Percentiles rank a stretch among this genome's conserved stretches.
phyloP scores from a whole-genome alignment of 306 rosid species.

The Acacia crassicarpa region DNA sequence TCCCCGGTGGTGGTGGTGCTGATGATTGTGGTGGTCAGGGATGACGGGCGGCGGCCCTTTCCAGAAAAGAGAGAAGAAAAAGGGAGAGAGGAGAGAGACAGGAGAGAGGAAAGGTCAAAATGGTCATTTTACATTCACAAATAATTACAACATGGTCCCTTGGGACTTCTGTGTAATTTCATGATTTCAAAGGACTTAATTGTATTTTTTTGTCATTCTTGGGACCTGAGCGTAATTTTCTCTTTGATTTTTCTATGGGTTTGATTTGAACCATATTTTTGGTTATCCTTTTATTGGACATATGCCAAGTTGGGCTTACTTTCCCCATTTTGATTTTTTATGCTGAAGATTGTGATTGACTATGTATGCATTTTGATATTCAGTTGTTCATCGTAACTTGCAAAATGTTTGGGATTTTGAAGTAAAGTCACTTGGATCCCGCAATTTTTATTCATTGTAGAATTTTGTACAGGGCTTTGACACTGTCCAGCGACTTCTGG shows the following conservation, averaged over 20 bases:
- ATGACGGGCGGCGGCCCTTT: too few relatives aligned
- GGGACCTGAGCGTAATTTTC: too few relatives aligned
- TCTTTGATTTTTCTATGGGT: not conserved
- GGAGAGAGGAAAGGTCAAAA: too few relatives aligned
- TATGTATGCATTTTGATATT: conserved; percentile 8
- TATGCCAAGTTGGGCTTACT: conserved; percentile 5
- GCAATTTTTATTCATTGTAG: conserved; percentile 80
- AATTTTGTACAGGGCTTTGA: conserved; percentile 82
- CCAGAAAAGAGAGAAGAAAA: too few relatives aligned
- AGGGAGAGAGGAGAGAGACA: too few relatives aligned
- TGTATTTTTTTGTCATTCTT: too few relatives aligned
- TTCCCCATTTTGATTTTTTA: not conserved
- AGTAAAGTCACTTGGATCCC: conserved; percentile 67
- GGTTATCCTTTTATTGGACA: not conserved
- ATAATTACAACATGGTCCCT: too few relatives aligned
- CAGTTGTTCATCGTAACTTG: conserved; percentile 47
- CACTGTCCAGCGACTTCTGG: conserved; percentile 80
- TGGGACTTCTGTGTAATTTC: too few relatives aligned
- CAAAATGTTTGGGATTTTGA: conserved; percentile 61
- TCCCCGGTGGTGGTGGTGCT: too few relatives aligned
- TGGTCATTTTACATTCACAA: too few relatives aligned
- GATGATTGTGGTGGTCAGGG: too few relatives aligned
- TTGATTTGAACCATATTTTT: not conserved
- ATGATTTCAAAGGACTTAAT: too few relatives aligned
- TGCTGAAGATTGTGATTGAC: conserved; percentile 1